Base-by-base conservation (phyloP, 2,329 filamentous ascomycete genomes). In the Fusarium dimerum region DNA sequence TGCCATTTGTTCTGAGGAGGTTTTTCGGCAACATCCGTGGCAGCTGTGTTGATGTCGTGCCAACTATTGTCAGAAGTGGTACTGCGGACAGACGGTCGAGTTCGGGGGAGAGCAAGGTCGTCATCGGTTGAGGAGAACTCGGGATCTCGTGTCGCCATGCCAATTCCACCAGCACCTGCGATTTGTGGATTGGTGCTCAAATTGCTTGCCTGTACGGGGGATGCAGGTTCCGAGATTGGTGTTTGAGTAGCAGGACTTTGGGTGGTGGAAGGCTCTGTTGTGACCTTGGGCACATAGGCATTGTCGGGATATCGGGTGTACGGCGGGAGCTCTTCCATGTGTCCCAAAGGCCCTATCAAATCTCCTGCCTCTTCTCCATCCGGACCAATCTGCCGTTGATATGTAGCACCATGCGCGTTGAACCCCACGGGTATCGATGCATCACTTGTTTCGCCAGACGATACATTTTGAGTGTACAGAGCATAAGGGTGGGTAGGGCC, bases 301-400 rank as follows among this genome's bases (percentile, higher is more conserved):
- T 90, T 88, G 47, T 95, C 89, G 3, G 92, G 90, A 71, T 95
- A 97, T 68, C 91, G 82, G 13, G 90, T 90, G 68, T 97, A 97
- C 1, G 93, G 93, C 12, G 93, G 93, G 16, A 97, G 76, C 69
- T 96, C 90, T 71, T 97, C 93, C 2, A 89, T 87, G 67, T 97
- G 92, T 1, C 92, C 92, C 65, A 96, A 85, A 1, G 89, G 89
- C 2, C 92, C 92, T 47, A 97, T 87, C 48, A 97, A 84, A 68
- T 92, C 92, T 43, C 88, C 90, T n/a, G 83, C 77, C 62, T 96
- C 92, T 72, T 96, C 91, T 47, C 90, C 90, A 51, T 92, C 89
- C 0, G 90, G 87, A 0, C 88, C 89, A 47, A 90, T 72, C 47
- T 87, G 84, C 56, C 89, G 78, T 65, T 87, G 88, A 63, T 92